These are phyloP conservation scores for Plantago ovata DNA, from an alignment of 257 asterid species.

Conservation along the genomic window DNA sequence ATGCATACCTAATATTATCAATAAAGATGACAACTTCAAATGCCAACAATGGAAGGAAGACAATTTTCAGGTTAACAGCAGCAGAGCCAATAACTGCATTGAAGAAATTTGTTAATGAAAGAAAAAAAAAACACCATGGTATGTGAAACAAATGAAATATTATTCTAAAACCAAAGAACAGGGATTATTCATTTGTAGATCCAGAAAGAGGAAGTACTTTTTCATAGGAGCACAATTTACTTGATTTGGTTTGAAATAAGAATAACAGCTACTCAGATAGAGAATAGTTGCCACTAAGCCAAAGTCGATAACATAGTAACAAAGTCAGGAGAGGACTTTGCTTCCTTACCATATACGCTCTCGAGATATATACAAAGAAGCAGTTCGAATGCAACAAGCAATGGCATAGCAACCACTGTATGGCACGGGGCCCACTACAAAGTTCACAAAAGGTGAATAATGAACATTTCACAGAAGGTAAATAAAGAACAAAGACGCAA, in stretches of 20 bases:
- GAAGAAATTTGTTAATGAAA: conserved; percentile 17
- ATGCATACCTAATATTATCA: conserved; percentile 82
- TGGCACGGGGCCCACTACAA: conserved; percentile 99
- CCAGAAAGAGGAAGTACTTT: conserved; percentile 16
- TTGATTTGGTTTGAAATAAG: conserved; percentile 9
- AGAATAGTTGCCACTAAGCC: neutral
- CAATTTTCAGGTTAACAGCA: conserved; percentile 73
- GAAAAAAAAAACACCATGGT: conserved; percentile 4
- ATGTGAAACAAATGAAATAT: conserved; percentile 10
- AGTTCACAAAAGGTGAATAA: conserved; percentile 14
- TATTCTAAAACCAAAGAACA: conserved; percentile 9
- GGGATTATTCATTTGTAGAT: too few species aligned
- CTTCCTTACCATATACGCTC: conserved; percentile 72
- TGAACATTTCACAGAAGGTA: conserved; percentile 12
- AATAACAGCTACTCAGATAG: neutral
- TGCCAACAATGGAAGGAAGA: conserved; percentile 91
- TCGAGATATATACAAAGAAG: conserved; percentile 96
- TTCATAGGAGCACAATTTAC: conserved; percentile 9
- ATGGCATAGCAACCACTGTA: conserved; percentile 87
- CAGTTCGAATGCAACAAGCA: conserved; percentile 92
- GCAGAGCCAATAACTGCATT: conserved; percentile 60
- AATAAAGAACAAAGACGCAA: conserved; percentile 16
- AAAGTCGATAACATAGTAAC: conserved; percentile 14
- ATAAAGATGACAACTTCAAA: conserved; percentile 66
- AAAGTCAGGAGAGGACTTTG: conserved; percentile 23